Conservation (phyloP, 2,329 filamentous ascomycete genomes). For the Ceratocystis huliohia region DNA sequence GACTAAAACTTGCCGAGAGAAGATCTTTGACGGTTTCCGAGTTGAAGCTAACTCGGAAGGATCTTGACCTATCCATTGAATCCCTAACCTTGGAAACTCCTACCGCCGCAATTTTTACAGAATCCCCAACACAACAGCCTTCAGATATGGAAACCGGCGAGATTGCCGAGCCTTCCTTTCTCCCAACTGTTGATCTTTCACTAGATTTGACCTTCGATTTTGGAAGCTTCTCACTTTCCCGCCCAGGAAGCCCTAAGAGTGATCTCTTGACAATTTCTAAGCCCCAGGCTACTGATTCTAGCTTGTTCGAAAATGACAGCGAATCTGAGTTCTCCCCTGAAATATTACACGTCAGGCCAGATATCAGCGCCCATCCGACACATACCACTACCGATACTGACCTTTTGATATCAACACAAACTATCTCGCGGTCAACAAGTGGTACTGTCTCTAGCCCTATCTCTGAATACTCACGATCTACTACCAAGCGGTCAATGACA, state of each 20-base stretch:
- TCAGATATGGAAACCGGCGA: neutral
- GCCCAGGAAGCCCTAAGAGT: neutral
- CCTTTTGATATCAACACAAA: neutral
- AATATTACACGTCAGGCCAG: conserved; percentile 32
- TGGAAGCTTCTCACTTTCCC: conserved; percentile 29
- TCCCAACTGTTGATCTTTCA: conserved; percentile 6
- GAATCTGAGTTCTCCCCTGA: conserved; percentile 26
- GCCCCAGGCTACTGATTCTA: conserved; percentile 36
- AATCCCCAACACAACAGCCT: neutral
- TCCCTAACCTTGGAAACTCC: neutral
- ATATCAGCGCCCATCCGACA: conserved; percentile 34
- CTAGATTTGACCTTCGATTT: conserved; percentile 19
- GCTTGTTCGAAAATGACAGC: conserved; percentile 34
- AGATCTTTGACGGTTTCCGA: conserved; percentile 14
- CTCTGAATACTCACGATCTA: conserved; percentile 29
- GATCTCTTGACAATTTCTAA: conserved; percentile 37
- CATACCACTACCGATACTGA: neutral
- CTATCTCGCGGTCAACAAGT: conserved; percentile 33
- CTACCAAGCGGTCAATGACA: conserved; percentile 37
- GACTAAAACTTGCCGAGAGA: neutral
- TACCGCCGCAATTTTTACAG: conserved; percentile 9
- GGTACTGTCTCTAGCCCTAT: conserved; percentile 37
- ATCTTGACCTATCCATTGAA: neutral
- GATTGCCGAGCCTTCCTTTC: neutral
- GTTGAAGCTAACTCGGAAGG: neutral